Conservation (phyloP, 1,284 basidiomycete species). For the Trichosporon asahii region DNA sequence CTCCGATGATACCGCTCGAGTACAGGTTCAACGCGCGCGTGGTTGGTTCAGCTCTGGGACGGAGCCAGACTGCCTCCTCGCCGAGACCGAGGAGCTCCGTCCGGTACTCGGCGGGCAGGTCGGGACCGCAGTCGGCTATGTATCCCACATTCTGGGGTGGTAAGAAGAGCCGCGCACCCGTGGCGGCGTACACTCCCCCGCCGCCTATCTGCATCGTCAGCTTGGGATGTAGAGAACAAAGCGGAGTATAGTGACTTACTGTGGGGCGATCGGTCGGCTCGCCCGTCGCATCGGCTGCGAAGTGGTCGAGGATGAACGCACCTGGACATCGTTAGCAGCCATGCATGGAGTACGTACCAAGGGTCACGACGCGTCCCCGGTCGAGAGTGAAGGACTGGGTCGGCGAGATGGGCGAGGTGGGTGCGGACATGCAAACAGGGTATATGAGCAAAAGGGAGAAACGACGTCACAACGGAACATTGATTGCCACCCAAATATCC, state of each 20-base stretch:
- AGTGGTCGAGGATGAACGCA: conserved; percentile 87
- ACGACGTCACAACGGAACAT: background rate
- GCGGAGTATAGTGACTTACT: background rate
- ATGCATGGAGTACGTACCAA: conserved; percentile 9
- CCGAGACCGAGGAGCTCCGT: conserved; percentile 64
- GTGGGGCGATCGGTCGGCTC: background rate
- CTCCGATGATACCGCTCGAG: conserved; percentile 58
- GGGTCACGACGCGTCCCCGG: conserved; percentile 22
- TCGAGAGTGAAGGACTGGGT: background rate
- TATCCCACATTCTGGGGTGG: conserved; percentile 61
- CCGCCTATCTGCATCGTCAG: conserved; percentile 69
- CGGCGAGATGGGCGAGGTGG: conserved; percentile 1
- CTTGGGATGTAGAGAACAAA: background rate
- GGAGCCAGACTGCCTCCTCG: conserved; percentile 72
- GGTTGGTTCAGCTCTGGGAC: conserved; percentile 63
- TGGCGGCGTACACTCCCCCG: conserved; percentile 67
- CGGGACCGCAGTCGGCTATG: conserved; percentile 76
- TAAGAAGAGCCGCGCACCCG: conserved; percentile 28
- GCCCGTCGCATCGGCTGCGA: conserved; percentile 55
- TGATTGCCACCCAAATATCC: background rate
- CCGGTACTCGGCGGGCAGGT: conserved; percentile 67
- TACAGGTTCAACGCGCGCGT: conserved; percentile 73
- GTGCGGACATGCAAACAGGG: conserved; percentile 9
- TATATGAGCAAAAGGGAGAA: conserved; percentile 2
- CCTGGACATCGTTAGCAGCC: conserved; percentile 54